Conservation (phyloP, 257 asterid species). For the Oldenlandia corymbosa region DNA sequence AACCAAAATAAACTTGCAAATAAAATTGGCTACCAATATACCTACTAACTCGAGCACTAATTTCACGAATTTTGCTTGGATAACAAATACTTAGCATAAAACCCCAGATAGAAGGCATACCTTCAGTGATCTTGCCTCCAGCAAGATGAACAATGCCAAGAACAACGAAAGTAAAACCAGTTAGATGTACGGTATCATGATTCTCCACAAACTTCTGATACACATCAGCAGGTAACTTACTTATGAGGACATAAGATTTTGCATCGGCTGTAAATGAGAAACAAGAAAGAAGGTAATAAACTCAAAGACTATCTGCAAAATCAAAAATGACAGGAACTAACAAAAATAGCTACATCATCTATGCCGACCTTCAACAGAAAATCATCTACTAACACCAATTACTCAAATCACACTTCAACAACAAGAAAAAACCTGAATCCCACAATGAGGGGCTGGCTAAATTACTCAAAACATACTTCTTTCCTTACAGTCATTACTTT, state of each 20-base stretch:
- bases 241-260: constrained; percentile 64
- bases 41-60: constrained; percentile 1
- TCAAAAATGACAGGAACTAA: neutral
- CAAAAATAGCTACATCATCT: neutral
- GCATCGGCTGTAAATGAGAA: constrained; percentile 54
- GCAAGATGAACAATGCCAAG: constrained; percentile 63
- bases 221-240: constrained; percentile 59
- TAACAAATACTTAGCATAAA: constrained; percentile 6
- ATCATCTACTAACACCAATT: no score
- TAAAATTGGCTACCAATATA: neutral
- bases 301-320: neutral
- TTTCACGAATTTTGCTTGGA: neutral
- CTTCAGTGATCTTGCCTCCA: constrained; percentile 81
- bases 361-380: no score
- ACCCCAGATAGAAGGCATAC: constrained; percentile 32
- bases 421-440: no score
- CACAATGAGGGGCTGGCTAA: no score
- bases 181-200: constrained; percentile 37
- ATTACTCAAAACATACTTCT: no score
- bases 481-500: neutral
- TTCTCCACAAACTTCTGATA: constrained; percentile 68
- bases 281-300: neutral
- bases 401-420: no score
- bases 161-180: constrained; percentile 70
- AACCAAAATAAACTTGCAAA: neutral